Base-by-base conservation (phyloP, 148 eudicot species). In the Rhododendron henanense region DNA sequence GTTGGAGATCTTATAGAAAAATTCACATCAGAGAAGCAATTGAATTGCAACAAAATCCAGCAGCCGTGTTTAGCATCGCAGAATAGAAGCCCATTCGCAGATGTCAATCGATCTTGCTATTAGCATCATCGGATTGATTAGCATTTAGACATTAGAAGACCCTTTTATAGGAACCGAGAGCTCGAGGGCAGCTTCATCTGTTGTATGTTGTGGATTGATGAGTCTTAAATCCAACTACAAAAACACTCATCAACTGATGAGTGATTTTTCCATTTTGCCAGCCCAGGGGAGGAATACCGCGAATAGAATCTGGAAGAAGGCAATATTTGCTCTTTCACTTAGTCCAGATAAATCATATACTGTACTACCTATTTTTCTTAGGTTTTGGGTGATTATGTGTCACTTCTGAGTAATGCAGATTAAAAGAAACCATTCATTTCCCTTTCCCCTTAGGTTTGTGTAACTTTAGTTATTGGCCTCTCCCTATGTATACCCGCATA, bases 41-140 rank as follows among this genome's bases (percentile, higher is more conserved):
- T 87, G 21, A 91, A 88, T 45, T 50, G 45, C 71, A 74, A 81
- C 81, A 92, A 92, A 89, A 82, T 47, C 41, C 84, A 69, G 82
- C 89, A 84, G 80, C 85, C 79, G 35, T 50, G 51, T 61, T 50
- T 85, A 25, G 80, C 63, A 39, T 89, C 90, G 5, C 89, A 85
- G 41, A 88, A 78, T 75, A 89, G 98, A 91, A 91, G 94, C 84
- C 98, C 97, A 59, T 94, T 96, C 81, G 90, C 90, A 78, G 88
- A 92, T 80, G 89, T 92, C 79, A 94, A 94, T 77, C n/a, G 67
- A 3, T 81, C 6, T 81, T 55, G 69, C 35, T 3, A 33, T 4
- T 21, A 15, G 19, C 4, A 4, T 14, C n/a, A 14, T 57, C 1
- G 39, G 50, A 47, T n/a, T 78, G 28, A 47, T n/a, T 44, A 10